These are phyloP conservation scores for Erysimum cheiranthoides DNA, from an alignment of 345 rosid genomes.

Conservation along the genomic window DNA sequence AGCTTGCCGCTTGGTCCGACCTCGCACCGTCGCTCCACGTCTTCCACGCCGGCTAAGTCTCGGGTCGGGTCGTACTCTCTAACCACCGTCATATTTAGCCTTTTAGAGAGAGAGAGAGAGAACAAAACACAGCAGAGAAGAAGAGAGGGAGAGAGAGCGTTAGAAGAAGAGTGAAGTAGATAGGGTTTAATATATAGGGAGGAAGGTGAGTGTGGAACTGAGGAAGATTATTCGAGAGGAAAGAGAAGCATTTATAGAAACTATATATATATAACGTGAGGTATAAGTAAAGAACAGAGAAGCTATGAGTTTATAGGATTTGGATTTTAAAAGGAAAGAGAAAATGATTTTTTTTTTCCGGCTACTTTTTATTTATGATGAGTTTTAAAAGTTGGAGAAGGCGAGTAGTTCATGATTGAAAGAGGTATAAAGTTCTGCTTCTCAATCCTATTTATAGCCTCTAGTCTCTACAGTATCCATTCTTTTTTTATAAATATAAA, in stretches of 20 bases:
- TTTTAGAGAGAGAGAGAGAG: not conserved
- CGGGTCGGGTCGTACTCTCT: slow-evolving; percentile 71
- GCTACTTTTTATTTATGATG: slow-evolving; percentile 40
- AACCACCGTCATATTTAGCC: slow-evolving; percentile 47
- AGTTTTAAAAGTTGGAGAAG: slow-evolving; percentile 43
- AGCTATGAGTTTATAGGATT: slow-evolving; percentile 44
- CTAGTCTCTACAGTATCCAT: slow-evolving; percentile 29
- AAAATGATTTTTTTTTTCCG: slow-evolving; percentile 10
- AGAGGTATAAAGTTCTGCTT: slow-evolving; percentile 34
- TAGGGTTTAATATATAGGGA: slow-evolving; percentile 26
- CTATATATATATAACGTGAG: slow-evolving; percentile 43
- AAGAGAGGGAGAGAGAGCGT: slow-evolving; percentile 20
- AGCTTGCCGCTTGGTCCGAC: slow-evolving; percentile 66
- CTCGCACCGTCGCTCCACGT: slow-evolving; percentile 86
- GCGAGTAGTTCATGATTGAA: slow-evolving; percentile 50
- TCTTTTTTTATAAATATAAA: not conserved
- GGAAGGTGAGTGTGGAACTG: slow-evolving; percentile 12
- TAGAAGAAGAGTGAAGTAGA: slow-evolving; percentile 34
- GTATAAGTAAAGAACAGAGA: slow-evolving; percentile 44
- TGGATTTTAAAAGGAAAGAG: slow-evolving; percentile 37
- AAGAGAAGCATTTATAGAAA: slow-evolving; percentile 40
- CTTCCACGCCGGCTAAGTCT: slow-evolving; percentile 69
- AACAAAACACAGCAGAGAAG: slow-evolving; percentile 1
- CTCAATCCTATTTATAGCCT: slow-evolving; percentile 37
- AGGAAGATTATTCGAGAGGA: slow-evolving; percentile 22